A percentile compares a stretch with the other conserved stretches of the same genome.
phyloP scores from a whole-genome alignment of 148 eudicot genomes.

The Persicaria maculosa region DNA sequence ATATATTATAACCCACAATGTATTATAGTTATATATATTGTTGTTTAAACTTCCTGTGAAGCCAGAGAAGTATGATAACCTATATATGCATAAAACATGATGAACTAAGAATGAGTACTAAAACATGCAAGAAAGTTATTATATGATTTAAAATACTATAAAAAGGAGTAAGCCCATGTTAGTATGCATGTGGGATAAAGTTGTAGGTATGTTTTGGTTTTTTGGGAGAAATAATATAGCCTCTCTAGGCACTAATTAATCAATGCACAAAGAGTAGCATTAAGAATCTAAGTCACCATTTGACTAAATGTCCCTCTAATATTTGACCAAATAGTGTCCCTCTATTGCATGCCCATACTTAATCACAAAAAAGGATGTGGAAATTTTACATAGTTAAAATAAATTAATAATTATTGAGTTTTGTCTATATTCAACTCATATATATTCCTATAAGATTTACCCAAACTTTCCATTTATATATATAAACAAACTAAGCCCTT shows the following conservation, averaged over 20 bases:
- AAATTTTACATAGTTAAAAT: neutral
- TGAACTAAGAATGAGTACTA: neutral
- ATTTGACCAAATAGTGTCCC: constrained; percentile 10
- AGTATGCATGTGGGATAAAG: constrained; percentile 8
- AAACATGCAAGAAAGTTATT: neutral
- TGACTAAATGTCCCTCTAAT: constrained; percentile 3
- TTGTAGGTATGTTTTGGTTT: constrained; percentile 6
- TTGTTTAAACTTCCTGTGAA: neutral
- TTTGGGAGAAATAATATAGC: neutral
- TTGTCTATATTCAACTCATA: neutral
- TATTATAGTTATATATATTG: too few species aligned
- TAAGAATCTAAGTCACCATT: constrained; percentile 9
- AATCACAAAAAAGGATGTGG: neutral
- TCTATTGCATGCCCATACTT: neutral
- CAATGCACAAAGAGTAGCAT: neutral
- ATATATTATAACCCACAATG: too few species aligned
- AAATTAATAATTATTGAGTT: neutral
- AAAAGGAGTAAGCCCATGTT: constrained; percentile 8
- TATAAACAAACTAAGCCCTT: neutral
- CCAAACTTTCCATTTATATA: neutral
- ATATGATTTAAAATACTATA: neutral
- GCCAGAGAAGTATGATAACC: neutral
- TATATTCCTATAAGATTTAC: neutral
- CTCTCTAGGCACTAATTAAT: constrained; percentile 5
- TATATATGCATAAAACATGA: neutral